Base-by-base conservation (phyloP, 2,329 filamentous ascomycete species). In the Dryadomyces sulphureus region DNA sequence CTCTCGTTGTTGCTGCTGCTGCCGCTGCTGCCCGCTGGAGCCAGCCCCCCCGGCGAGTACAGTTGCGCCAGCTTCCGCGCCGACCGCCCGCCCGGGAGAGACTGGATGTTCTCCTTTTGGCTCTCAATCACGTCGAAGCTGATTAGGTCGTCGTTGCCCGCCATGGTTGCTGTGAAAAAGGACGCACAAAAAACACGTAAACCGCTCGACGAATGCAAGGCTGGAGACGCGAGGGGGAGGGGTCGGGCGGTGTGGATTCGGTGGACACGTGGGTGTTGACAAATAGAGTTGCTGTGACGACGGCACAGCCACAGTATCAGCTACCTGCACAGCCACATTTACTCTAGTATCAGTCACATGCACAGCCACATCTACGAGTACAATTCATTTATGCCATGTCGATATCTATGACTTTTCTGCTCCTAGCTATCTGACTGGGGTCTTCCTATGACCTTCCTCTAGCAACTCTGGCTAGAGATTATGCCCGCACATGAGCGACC, bases 71-170 rank as follows among this genome's bases (percentile, higher is more conserved):
- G 80, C 45, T 92, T 89, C 66, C 81, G 85, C 40, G 90, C 92
- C 36, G 90, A 96, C 53, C 92, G 70, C 20, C 75, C 92, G 51
- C 86, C 84, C 16, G 90, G 89, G 12, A 98, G 73, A 20, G 88
- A 81, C 63, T 95, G 89, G 47, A 98, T 95, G 64, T 98, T 98
- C 67, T 98, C 92, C 66, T 98, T 98, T 57, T 95, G 89, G 41
- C 77, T 78, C 66, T 98, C 92, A 65, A 98, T 95, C 52, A 95
- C 76, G 56, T 94, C 84, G 67, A 98, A 96, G 66, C 79, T 67
- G 59, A 81, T 77, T 35, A 77, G 62, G 54, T 81, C 75, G 49
- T 65, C 63, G 7, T 48, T 47, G 30, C 32, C 48, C 17, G 49
- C 51, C 51, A 54, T 54, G 9, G n/a, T 53, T 30, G 45, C 34